Evolutionary conservation across 2,329 filamentous ascomycete species (phyloP).

Genomic region (Acephala macrosclerotiorum): DNA sequence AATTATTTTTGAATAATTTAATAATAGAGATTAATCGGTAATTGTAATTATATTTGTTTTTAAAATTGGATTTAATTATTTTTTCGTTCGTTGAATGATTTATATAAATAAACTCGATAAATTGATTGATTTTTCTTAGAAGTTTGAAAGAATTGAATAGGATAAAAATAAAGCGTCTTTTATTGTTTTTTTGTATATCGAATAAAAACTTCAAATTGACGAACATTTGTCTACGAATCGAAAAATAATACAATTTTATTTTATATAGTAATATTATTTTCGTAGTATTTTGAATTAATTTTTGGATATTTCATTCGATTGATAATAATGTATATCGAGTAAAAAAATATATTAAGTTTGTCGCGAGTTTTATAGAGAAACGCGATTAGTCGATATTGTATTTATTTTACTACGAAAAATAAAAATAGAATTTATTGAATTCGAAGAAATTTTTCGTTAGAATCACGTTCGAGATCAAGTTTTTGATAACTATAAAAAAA

Average conservation of each 20-base stretch:
- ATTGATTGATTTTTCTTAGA: conserved; percentile 23
- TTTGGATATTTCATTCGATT: conserved; percentile 23
- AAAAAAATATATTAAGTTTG: conserved; percentile 14
- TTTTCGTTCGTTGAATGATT: conserved; percentile 18
- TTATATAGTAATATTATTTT: no score
- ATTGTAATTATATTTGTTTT: no score
- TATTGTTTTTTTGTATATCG: conserved; percentile 7
- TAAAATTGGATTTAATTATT: no score
- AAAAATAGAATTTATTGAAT: conserved; percentile 10
- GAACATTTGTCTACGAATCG: no score
- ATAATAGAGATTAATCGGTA: no score
- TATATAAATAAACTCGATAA: conserved; percentile 12
- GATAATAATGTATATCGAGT: conserved; percentile 20
- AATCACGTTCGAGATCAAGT: conserved; percentile 15
- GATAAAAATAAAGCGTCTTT: conserved; percentile 19
- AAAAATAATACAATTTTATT: no score
- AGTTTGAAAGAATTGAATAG: conserved; percentile 17
- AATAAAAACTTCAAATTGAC: no score
- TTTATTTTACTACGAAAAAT: not conserved
- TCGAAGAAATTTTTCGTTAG: conserved; percentile 13
- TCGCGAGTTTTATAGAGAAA: not conserved
- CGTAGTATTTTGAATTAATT: no score
- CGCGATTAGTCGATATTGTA: no score
- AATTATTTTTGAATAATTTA: no score
- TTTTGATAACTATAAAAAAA: conserved; percentile 12